A percentile compares a stretch with the other conserved stretches of the same genome.
These are phyloP conservation scores for Uronychia setigera DNA, from an alignment of 73 alveolate species.

Conservation along the genomic window DNA sequence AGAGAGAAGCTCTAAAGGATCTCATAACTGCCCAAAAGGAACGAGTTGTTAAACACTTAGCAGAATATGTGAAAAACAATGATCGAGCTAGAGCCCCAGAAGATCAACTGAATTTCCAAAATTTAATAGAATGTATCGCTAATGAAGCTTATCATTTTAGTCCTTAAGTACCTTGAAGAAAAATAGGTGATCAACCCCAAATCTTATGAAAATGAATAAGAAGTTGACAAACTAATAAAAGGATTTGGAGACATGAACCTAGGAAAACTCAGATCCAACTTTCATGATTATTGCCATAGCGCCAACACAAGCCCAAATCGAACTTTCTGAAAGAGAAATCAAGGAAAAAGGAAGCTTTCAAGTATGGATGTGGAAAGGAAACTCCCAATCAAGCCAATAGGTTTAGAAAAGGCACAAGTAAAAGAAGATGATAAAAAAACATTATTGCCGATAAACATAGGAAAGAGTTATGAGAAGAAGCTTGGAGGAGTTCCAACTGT, in stretches of 20 bases:
- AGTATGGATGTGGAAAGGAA: neutral
- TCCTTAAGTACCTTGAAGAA: neutral
- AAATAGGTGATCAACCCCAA: neutral
- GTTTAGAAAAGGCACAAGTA: neutral
- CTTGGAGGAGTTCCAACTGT: neutral
- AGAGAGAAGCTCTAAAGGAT: neutral
- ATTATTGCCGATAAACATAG: neutral
- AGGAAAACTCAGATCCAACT: neutral
- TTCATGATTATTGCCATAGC: neutral
- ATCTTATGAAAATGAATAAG: neutral
- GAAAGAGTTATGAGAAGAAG: neutral
- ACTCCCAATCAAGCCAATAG: neutral
- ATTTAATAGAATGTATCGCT: neutral
- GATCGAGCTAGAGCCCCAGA: neutral
- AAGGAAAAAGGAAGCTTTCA: neutral
- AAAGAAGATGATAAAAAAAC: neutral
- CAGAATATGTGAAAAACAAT: neutral
- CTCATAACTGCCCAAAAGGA: neutral
- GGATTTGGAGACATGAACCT: neutral
- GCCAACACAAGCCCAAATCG: neutral
- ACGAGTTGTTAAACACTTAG: neutral
- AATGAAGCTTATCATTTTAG: too few relatives aligned
- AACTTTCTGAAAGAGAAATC: neutral
- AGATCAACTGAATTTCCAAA: neutral
- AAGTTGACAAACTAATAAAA: neutral